Base-by-base conservation (phyloP, 495 filamentous ascomycete genomes). In the Aspergillus avenaceus region DNA sequence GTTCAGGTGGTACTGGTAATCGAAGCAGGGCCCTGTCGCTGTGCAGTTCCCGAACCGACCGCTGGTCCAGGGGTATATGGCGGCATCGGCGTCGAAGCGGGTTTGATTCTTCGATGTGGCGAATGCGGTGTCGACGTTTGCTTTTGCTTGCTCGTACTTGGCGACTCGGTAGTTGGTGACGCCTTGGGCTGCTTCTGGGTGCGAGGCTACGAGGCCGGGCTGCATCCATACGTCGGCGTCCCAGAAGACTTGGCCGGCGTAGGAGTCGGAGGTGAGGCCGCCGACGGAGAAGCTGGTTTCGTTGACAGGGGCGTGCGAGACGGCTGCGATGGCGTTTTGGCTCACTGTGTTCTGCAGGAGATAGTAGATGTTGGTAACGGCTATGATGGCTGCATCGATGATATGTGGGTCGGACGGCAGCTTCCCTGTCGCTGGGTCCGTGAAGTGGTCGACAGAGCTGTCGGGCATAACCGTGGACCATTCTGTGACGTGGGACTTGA, bases 181-280 rank as follows among this genome's bases (percentile, higher is more conserved):
- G 12, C 79, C 72, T 55, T 79, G 66, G 9, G 77, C 78, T 16
- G 78, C 67, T 51, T 81, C 64, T 8, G 83, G 83, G 50, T 80
- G 73, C 4, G 83, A 76, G 5, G 79, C 67, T 16, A 77, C 78
- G 8, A 86, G 66, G 8, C 82, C 81, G 18, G 83, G 83, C 18
- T 83, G 79, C 83, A 85, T 85, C 81, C 83, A 86, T 40, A 83
- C 60, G 60, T 80, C 83, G 12, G 82, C 80, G 62, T 86, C 83
- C 82, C 82, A 85, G 58, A 85, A 84, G 25, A 84, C 68, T 23
- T 77, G 65, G 1, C 83, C 83, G 24, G 68, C 83, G 50, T 86
- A 86, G 5, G 78, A 82, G 44, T 83, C 80, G 5, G 80, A 83
- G 1, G 76, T 79, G 34, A 86, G 60, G 1, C 83, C 83, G 50